Evolutionary conservation across 495 filamentous ascomycete genomes (phyloP).

Genomic region (Neurospora sublineolata): DNA sequence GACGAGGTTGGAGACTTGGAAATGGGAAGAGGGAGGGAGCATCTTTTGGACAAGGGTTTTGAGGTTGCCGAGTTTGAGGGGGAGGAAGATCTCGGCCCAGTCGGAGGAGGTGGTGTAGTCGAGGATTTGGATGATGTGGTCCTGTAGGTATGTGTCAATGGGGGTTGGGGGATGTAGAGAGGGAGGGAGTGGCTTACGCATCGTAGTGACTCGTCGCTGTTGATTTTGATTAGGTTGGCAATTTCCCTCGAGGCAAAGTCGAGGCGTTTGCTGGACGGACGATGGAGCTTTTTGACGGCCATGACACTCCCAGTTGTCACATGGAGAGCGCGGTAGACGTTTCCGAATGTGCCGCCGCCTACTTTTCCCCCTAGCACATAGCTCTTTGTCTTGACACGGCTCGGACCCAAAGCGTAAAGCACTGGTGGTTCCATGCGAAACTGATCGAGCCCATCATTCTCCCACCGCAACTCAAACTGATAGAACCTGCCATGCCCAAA

Average conservation of each 20-base stretch:
- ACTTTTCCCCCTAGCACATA: slow-evolving; percentile 15
- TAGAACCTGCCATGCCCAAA: slow-evolving; percentile 17
- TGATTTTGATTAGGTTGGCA: slow-evolving; percentile 16
- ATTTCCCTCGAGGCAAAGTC: slow-evolving; percentile 22
- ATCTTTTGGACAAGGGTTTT: slow-evolving; percentile 7
- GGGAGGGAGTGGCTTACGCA: slow-evolving; percentile 11
- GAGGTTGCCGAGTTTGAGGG: slow-evolving; percentile 19
- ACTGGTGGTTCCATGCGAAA: slow-evolving; percentile 10
- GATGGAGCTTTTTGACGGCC: slow-evolving; percentile 26
- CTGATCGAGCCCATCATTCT: slow-evolving; percentile 10
- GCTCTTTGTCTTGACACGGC: slow-evolving; percentile 7
- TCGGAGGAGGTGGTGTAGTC: slow-evolving; percentile 9
- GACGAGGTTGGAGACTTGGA: slow-evolving; percentile 8
- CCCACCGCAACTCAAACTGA: slow-evolving; percentile 22
- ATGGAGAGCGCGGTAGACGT: slow-evolving; percentile 19
- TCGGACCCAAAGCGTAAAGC: slow-evolving; percentile 14
- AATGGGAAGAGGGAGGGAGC: neutral
- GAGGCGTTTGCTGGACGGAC: slow-evolving; percentile 15
- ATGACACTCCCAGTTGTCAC: slow-evolving; percentile 14
- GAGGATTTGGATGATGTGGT: slow-evolving; percentile 22
- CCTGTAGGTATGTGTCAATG: slow-evolving; percentile 5
- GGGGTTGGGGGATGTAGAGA: neutral
- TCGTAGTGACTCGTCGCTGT: slow-evolving; percentile 10
- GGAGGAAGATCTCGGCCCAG: slow-evolving; percentile 27
- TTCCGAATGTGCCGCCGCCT: slow-evolving; percentile 21